Evolutionary conservation across 169 alveolate species (phyloP).

Genomic region (Plasmodium knowlesi): DNA sequence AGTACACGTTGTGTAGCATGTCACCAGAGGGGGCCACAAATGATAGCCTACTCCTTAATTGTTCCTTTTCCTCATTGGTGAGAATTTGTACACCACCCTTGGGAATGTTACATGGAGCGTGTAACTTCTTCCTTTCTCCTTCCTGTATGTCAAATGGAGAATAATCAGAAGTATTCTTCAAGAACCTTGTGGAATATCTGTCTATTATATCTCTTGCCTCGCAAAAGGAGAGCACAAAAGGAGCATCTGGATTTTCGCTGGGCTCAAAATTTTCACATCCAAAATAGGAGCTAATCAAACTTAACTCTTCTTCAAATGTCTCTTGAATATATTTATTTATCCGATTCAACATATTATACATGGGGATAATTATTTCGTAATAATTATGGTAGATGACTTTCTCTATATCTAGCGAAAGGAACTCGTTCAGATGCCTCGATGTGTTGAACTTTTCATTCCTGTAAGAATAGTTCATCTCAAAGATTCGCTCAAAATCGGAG

Average conservation of each 20-base stretch:
- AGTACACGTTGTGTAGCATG: slow-evolving; percentile 25
- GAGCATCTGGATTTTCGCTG: neutral
- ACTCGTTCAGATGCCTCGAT: slow-evolving; percentile 48
- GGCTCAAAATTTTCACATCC: neutral
- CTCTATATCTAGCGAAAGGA: slow-evolving; percentile 30
- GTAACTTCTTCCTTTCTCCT: neutral
- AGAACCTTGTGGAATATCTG: neutral
- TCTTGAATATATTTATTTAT: neutral
- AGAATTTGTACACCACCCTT: neutral
- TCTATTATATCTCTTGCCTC: slow-evolving; percentile 34
- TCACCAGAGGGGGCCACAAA: slow-evolving; percentile 2
- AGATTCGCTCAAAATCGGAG: slow-evolving; percentile 21
- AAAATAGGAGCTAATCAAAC: neutral
- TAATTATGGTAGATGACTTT: slow-evolving; percentile 29
- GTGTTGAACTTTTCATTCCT: slow-evolving; percentile 52
- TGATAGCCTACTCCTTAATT: slow-evolving; percentile 1
- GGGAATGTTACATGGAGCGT: neutral
- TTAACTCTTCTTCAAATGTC: neutral
- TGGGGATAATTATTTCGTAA: slow-evolving; percentile 35
- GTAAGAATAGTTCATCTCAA: slow-evolving; percentile 46
- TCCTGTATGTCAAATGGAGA: neutral
- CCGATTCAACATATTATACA: slow-evolving; percentile 2
- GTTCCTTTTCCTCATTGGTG: slow-evolving; percentile 14
- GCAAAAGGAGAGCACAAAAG: slow-evolving; percentile 33
- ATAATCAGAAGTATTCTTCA: neutral